These are phyloP conservation scores for Falciphora oryzae DNA, from an alignment of 2,329 filamentous ascomycete genomes.

Conservation along the genomic window DNA sequence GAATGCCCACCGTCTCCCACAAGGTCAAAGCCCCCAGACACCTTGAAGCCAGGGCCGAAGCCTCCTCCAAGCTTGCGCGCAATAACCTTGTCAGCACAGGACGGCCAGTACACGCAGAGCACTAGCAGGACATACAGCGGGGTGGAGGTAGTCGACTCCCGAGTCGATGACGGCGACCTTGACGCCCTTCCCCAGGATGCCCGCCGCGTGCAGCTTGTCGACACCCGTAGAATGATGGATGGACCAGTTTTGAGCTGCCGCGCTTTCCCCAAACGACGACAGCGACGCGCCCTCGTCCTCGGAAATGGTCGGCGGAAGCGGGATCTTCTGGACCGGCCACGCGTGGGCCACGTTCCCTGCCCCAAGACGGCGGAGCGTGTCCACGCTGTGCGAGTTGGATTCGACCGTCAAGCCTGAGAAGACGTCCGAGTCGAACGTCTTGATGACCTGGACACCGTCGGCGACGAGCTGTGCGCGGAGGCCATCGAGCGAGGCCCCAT, in stretches of 20 bases:
- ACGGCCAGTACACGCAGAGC: not conserved
- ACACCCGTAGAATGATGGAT: slow-evolving; percentile 18
- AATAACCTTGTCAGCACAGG: not conserved
- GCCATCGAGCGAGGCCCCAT: not conserved
- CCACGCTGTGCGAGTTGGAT: slow-evolving; percentile 16
- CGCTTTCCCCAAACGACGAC: slow-evolving; percentile 16
- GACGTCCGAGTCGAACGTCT: slow-evolving; percentile 13
- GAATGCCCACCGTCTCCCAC: slow-evolving; percentile 15
- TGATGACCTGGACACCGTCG: not conserved
- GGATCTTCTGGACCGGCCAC: slow-evolving; percentile 20
- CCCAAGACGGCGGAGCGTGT: slow-evolving; percentile 10
- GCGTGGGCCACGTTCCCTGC: slow-evolving; percentile 16
- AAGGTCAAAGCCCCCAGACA: slow-evolving; percentile 20
- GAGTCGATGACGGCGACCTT: slow-evolving; percentile 18
- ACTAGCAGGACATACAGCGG: slow-evolving; percentile 11
- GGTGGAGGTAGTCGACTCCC: slow-evolving; percentile 17
- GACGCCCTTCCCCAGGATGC: slow-evolving; percentile 16
- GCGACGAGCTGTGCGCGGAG: not conserved
- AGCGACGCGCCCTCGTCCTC: slow-evolving; percentile 3
- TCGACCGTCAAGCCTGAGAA: slow-evolving; percentile 19
- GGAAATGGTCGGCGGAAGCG: slow-evolving; percentile 14
- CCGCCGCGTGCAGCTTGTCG: slow-evolving; percentile 16
- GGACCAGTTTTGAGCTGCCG: slow-evolving; percentile 16
- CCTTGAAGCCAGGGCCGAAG: slow-evolving; percentile 18
- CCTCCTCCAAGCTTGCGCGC: slow-evolving; percentile 23